Base-by-base conservation (phyloP, 2,329 filamentous ascomycete species). In the Colletotrichum brevisporum region DNA sequence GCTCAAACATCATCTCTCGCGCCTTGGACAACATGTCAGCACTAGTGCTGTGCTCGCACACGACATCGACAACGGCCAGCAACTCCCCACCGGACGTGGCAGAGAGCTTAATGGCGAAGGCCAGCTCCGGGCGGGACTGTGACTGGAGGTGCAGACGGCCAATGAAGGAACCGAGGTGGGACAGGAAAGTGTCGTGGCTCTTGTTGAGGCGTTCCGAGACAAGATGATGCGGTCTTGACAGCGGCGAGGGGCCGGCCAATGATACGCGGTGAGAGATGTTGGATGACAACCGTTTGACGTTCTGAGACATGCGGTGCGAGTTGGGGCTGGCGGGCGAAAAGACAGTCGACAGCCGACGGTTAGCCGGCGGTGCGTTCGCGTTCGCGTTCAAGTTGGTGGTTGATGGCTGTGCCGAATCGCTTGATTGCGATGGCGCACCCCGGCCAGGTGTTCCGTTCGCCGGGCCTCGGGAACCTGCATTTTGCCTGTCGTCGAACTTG, bases 131-230 rank as follows among this genome's bases (percentile, higher is more conserved):
- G 9, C 94, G 92, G 8, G 94, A 96, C 71, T 96, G 92, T n/a
- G 95, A 96, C 78, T 98, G 94, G 69, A 98, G 85, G 79, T 98
- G 94, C 64, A 98, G 87, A 45, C 90, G 86, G 16, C 96, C 96
- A 77, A 98, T 95, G 78, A 98, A 97, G 5, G 94, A 97, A 58
- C 94, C 95, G 59, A 99, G 89, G 76, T 95, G 92, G 6, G 95
- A 96, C 61, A 99, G 84, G 76, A 98, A 97, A 8, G 89, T 89
- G 81, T 98, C 95, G 81, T 98, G 94, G 58, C 91, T 92, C 57
- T 88, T 85, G 75, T 90, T 92, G 56, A 98, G 87, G 73, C 91
- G 91, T 78, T 95, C 92, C 2, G 95, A 97, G 41, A 96, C 93
- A 69, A 98, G 85, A 75, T 93, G 92, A 70, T 90, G 88, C 71